Conservation (phyloP, 228 moss, liverwort and hornwort species). For the Sphagnum magellanicum region DNA sequence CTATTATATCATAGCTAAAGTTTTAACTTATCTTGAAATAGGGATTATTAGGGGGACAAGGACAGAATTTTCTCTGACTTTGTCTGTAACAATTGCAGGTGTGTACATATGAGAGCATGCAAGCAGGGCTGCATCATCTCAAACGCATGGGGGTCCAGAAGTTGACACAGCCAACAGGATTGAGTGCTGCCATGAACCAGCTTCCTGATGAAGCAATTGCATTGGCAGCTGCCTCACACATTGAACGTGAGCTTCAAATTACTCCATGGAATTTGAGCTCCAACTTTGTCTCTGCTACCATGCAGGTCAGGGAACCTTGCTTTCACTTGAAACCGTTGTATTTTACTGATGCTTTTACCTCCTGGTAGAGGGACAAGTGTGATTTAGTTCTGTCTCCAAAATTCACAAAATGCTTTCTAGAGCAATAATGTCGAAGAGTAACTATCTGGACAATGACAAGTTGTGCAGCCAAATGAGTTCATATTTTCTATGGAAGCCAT, state of each 20-base stretch:
- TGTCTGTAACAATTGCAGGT: conserved; percentile 23
- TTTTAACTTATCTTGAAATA: no score
- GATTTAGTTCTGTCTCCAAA: no score
- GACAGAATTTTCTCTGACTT: no score
- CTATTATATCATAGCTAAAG: no score
- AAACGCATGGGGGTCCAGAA: conserved; percentile 99
- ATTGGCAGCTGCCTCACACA: conserved; percentile 92
- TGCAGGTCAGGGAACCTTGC: conserved; percentile 45
- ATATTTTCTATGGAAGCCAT: no score
- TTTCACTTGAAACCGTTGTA: no score
- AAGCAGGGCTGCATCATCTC: conserved; percentile 91
- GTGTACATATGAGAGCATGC: conserved; percentile 98
- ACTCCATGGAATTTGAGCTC: conserved; percentile 97
- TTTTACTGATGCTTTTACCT: no score
- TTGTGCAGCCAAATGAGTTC: no score
- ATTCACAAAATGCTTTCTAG: no score
- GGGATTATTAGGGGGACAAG: not conserved
- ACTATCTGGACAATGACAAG: no score
- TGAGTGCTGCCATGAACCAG: conserved; percentile 94
- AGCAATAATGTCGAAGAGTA: no score
- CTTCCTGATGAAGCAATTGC: conserved; percentile 99
- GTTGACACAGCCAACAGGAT: conserved; percentile 81
- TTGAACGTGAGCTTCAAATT: conserved; percentile 90
- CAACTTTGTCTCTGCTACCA: conserved; percentile 90
- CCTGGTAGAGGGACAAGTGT: no score